A percentile compares a stretch with the other conserved stretches of the same genome.
phyloP scores from a whole-genome alignment of 768 basidiomycete species.

The Neoboletus subvelutipes region DNA sequence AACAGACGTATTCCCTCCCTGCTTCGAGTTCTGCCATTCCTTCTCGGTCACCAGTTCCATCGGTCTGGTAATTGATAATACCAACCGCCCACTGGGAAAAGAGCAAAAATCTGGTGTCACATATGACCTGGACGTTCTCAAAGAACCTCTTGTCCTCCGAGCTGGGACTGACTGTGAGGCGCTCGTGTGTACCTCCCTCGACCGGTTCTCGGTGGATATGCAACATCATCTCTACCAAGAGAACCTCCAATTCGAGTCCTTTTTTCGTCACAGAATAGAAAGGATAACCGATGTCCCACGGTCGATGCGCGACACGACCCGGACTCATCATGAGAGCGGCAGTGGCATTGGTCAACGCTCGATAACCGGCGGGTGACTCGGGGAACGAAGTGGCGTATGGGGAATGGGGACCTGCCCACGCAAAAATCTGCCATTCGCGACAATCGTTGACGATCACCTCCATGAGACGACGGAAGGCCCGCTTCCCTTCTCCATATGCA shows the following conservation, averaged over 20 bases:
- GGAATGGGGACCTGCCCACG: conserved; percentile 24
- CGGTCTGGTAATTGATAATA: conserved; percentile 25
- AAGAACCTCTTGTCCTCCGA: conserved; percentile 16
- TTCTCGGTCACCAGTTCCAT: conserved; percentile 12
- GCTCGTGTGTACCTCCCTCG: conserved; percentile 8
- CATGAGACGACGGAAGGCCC: conserved; percentile 28
- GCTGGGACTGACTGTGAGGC: conserved; percentile 15
- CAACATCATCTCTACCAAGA: conserved; percentile 26
- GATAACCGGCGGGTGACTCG: conserved; percentile 20
- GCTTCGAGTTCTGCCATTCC: conserved; percentile 14
- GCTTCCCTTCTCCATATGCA: conserved; percentile 26
- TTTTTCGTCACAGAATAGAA: conserved; percentile 26
- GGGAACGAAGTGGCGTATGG: conserved; percentile 20
- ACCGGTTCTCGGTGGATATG: conserved; percentile 15
- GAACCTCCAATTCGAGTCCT: conserved; percentile 19
- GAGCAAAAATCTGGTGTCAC: conserved; percentile 20
- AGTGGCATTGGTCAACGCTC: conserved; percentile 3
- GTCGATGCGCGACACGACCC: conserved; percentile 3
- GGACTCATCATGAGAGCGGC: not conserved
- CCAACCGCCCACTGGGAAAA: conserved; percentile 27
- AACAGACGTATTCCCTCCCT: conserved; percentile 19
- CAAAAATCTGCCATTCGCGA: conserved; percentile 22
- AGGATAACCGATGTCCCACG: conserved; percentile 16
- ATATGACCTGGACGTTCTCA: conserved; percentile 12
- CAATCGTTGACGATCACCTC: conserved; percentile 19